Evolutionary conservation across 305 asterid genomes (phyloP), one percentile per base, ranked within the genome.

Genomic region (Nicotiana rustica): DNA sequence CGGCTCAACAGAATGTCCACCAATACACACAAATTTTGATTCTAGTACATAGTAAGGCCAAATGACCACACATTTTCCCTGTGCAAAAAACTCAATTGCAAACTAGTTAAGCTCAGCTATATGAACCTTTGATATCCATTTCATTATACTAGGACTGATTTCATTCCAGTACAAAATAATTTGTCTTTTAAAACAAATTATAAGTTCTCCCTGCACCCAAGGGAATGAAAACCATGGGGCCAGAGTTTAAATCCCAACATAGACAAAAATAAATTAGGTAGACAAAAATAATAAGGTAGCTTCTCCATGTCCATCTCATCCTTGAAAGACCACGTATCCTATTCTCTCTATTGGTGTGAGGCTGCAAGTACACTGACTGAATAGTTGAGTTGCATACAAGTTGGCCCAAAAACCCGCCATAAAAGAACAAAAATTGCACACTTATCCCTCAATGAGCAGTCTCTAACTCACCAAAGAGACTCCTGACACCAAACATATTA

Each of bases 21-120:
- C 47, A 75, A 75, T 8, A 75, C 17, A 29, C 65, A 75, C 29
- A 29, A 56, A 29, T 75, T 41, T 14, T 49, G 80, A 41, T 75
- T 75, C 64, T 52, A 29, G 64, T 75, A 49, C 80, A 75, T 21
- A 15, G 47, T 52, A 17, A 75, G 29, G 17, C 65, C 35, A 75
- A 55, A 29, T 25, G 47, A 52, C 65, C 47, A 75, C 80, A 52
- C 4, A 29, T 8, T 75, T 15, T 15, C 15, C 25, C n/a, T 29
- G 65, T 52, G 65, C 38, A 14, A 73, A 41, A 49, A 75, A 75
- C 64, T 75, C 33, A 52, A 75, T 4, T 52, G 47, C 29, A 75
- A 29, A 75, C 65, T 75, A 29, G 80, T 52, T 52, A 75, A 14
- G 41, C 65, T 52, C 17, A 25, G 5, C 65, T 75, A 52, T 29